Percentiles rank a stretch among this genome's conserved stretches.
These are phyloP conservation scores for Xylariales sp. DNA, from an alignment of 2,329 filamentous ascomycete species.

Conservation along the genomic window DNA sequence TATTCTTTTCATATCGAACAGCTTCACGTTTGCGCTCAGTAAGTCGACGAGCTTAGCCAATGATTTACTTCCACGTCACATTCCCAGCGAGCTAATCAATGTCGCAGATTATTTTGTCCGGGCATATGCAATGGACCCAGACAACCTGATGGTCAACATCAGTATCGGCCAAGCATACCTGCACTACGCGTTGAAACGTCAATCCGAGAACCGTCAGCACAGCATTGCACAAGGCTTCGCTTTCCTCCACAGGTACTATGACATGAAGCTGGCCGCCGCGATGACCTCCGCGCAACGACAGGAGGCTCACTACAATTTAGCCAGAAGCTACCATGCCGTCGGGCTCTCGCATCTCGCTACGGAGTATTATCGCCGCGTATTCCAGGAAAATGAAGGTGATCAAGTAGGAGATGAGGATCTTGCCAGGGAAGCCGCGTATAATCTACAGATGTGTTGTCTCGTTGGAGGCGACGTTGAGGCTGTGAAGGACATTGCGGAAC, in stretches of 20 bases:
- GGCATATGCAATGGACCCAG: slow-evolving; percentile 67
- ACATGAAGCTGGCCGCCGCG: slow-evolving; percentile 41
- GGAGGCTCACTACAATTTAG: slow-evolving; percentile 81
- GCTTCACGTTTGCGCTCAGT: slow-evolving; percentile 77
- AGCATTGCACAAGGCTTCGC: slow-evolving; percentile 78
- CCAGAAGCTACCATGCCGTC: slow-evolving; percentile 68
- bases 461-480: slow-evolving; percentile 7
- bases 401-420: slow-evolving; percentile 48
- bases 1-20: slow-evolving; percentile 78
- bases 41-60: too few species aligned
- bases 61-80: too few species aligned
- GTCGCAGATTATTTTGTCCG: slow-evolving; percentile 92
- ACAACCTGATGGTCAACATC: slow-evolving; percentile 74
- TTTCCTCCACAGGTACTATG: slow-evolving; percentile 73
- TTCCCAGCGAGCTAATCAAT: too few species aligned
- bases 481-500: slow-evolving; percentile 1
- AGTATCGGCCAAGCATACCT: slow-evolving; percentile 81
- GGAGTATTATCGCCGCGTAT: slow-evolving; percentile 57
- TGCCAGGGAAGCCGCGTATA: slow-evolving; percentile 67
- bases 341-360: slow-evolving; percentile 70
- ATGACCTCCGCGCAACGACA: slow-evolving; percentile 44
- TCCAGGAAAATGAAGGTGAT: slow-evolving; percentile 30
- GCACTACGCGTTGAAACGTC: slow-evolving; percentile 83
- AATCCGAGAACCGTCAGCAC: slow-evolving; percentile 85
- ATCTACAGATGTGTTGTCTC: slow-evolving; percentile 26